These are phyloP conservation scores for Xylaria sp. DNA, from an alignment of 2,329 filamentous ascomycete genomes.

Conservation along the genomic window DNA sequence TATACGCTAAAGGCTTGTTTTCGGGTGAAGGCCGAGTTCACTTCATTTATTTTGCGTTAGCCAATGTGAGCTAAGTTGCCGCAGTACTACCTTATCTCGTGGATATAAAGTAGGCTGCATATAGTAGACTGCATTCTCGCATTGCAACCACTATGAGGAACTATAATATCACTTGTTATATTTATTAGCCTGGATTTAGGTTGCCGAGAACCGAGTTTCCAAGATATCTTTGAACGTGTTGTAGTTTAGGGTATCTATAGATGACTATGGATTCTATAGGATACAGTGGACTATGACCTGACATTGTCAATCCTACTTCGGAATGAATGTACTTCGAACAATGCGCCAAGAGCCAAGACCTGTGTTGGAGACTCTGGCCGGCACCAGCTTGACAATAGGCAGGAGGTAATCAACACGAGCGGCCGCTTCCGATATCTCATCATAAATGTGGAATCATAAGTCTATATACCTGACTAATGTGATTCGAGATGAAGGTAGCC, in stretches of 20 bases:
- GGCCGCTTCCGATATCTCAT: neutral
- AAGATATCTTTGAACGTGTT: neutral
- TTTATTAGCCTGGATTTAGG: neutral
- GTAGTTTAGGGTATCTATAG: neutral
- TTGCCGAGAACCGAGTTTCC: neutral
- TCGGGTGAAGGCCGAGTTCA: neutral
- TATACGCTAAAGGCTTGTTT: neutral
- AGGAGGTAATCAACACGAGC: neutral
- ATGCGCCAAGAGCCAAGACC: slow-evolving; percentile 21
- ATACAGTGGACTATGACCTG: neutral
- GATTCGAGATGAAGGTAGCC: neutral
- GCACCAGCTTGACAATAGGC: neutral
- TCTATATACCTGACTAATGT: neutral
- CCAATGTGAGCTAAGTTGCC: slow-evolving; percentile 4
- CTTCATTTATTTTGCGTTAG: neutral
- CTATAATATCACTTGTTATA: neutral
- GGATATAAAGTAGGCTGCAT: neutral
- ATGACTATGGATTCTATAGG: neutral
- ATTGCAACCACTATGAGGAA: neutral
- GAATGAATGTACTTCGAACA: neutral
- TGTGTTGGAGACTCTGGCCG: neutral
- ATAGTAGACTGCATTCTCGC: neutral
- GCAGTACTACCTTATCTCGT: neutral
- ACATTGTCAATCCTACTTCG: neutral
- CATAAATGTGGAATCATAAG: neutral